Evolutionary conservation across 805 yeast genomes (phyloP).

Genomic region (Zygotorulaspora sp.): DNA sequence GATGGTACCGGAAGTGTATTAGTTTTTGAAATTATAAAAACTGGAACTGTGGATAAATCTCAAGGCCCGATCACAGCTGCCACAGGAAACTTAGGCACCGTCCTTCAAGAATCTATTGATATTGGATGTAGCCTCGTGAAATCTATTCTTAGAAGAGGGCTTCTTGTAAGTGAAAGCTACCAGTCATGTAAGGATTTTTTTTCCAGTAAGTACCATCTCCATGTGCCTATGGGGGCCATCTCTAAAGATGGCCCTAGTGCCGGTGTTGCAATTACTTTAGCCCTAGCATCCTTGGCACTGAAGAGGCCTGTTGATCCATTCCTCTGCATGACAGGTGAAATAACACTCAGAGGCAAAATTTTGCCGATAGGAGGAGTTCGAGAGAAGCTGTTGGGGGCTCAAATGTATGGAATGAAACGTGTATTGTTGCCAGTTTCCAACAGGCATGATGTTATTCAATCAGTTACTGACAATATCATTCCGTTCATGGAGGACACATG

Average conservation of each 20-base stretch:
- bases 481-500: conserved; percentile 9
- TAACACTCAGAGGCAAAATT: conserved; percentile 71
- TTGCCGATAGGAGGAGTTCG: conserved; percentile 79
- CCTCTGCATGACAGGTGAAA: conserved; percentile 85
- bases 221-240: conserved; percentile 65
- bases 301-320: conserved; percentile 45
- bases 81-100: conserved; percentile 82
- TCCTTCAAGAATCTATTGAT: conserved; percentile 73
- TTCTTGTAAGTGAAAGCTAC: conserved; percentile 33
- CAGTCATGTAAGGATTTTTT: conserved; percentile 43
- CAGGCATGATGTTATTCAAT: conserved; percentile 62
- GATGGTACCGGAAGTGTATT: conserved; percentile 82
- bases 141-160: conserved; percentile 42
- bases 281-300: conserved; percentile 69
- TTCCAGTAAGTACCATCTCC: conserved; percentile 59
- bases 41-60: conserved; percentile 41
- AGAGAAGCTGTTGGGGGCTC: conserved; percentile 76
- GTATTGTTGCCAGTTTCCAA: conserved; percentile 70
- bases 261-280: conserved; percentile 71
- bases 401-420: conserved; percentile 56
- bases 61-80: conserved; percentile 45
- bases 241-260: conserved; percentile 54
- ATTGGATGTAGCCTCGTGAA: conserved; percentile 73
- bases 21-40: conserved; percentile 70
- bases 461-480: conserved; percentile 41